phyloP scores from a whole-genome alignment of 352 stramenopile species.

The Peronospora destructor region DNA sequence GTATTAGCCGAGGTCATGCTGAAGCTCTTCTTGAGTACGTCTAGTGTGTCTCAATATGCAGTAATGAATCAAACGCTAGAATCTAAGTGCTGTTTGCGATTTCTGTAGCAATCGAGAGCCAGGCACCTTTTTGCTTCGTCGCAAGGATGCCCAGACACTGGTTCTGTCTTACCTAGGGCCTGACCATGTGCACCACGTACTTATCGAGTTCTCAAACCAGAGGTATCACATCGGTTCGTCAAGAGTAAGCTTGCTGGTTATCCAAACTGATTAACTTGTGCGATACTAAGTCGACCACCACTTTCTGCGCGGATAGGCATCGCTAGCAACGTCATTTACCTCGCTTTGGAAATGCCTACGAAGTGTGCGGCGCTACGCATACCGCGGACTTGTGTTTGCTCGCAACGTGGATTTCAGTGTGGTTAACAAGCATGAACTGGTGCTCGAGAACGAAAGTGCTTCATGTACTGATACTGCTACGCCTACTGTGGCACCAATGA shows the following conservation, averaged over 20 bases:
- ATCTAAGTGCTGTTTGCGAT: neutral
- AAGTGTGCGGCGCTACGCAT: constrained; percentile 73
- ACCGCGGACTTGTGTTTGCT: constrained; percentile 67
- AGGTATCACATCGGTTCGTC: constrained; percentile 72
- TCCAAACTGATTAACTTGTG: neutral
- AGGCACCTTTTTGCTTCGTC: constrained; percentile 73
- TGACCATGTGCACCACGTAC: constrained; percentile 68
- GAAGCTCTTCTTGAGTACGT: constrained; percentile 64
- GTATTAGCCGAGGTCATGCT: constrained; percentile 55
- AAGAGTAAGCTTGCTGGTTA: constrained; percentile 36
- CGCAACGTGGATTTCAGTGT: constrained; percentile 61
- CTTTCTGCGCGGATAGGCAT: constrained; percentile 25
- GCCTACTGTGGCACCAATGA: constrained; percentile 26
- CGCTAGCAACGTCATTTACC: constrained; percentile 46
- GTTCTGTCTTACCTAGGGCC: constrained; percentile 73
- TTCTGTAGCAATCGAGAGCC: constrained; percentile 38
- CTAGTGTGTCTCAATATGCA: neutral
- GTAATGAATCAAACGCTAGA: neutral
- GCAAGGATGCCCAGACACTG: constrained; percentile 75
- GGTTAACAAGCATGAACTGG: constrained; percentile 56
- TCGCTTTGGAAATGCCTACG: constrained; percentile 70
- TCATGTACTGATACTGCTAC: constrained; percentile 11
- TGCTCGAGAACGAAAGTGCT: constrained; percentile 30
- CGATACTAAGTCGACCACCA: neutral
- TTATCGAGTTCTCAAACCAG: constrained; percentile 67